Conservation (phyloP, 768 basidiomycete species). For the Leccinum variicolor region DNA sequence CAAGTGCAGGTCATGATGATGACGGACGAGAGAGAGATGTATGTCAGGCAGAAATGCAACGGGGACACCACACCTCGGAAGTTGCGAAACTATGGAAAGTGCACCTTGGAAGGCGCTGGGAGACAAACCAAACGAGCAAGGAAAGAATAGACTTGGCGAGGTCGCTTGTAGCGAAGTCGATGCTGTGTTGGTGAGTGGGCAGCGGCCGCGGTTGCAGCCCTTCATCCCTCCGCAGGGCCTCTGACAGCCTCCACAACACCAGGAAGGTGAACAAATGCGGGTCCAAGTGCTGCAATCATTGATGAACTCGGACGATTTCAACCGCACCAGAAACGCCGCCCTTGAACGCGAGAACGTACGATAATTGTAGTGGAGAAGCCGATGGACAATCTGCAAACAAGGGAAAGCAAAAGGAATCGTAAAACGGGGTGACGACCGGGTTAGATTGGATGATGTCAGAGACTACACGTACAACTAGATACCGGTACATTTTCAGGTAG, state of each 20-base stretch:
- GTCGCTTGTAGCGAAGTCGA: slow-evolving; percentile 21
- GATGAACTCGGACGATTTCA: not conserved
- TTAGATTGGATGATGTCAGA: slow-evolving; percentile 9
- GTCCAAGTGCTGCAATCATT: not conserved
- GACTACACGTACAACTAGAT: not conserved
- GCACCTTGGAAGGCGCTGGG: slow-evolving; percentile 1
- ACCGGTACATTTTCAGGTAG: not conserved
- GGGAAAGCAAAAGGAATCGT: not conserved
- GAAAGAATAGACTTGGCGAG: slow-evolving; percentile 16
- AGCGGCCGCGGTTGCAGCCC: not conserved
- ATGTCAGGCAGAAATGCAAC: no score
- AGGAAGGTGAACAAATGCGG: slow-evolving; percentile 4
- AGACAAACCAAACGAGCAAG: slow-evolving; percentile 13
- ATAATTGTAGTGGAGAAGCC: not conserved
- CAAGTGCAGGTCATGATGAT: no score
- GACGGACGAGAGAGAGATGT: no score
- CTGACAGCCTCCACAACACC: slow-evolving; percentile 13
- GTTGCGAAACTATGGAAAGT: not conserved
- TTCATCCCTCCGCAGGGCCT: slow-evolving; percentile 3
- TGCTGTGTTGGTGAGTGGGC: slow-evolving; percentile 2
- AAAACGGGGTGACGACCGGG: not conserved
- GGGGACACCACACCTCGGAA: slow-evolving; percentile 3
- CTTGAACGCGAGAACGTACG: not conserved
- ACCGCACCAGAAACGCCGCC: slow-evolving; percentile 6
- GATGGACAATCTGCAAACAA: not conserved